phyloP scores from a whole-genome alignment of 306 rosid species.

The Inga leiocalycina region DNA sequence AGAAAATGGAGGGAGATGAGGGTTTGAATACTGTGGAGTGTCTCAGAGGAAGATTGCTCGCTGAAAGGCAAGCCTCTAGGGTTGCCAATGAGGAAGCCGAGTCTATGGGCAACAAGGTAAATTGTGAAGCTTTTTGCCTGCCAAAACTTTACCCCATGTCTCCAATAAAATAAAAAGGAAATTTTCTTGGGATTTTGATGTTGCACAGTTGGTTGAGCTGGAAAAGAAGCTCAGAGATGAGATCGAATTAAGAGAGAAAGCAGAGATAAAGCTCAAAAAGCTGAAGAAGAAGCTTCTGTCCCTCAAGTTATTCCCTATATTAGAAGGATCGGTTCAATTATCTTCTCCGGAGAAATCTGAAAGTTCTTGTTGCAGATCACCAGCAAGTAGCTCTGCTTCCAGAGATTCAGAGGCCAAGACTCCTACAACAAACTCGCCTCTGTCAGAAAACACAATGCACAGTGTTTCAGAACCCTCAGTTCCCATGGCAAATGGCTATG shows the following conservation, averaged over 20 bases:
- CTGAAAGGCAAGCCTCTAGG: constrained; percentile 89
- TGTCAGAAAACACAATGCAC: constrained; percentile 29
- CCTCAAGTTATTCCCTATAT: constrained; percentile 40
- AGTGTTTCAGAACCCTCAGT: constrained; percentile 36
- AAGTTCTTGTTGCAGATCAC: constrained; percentile 50
- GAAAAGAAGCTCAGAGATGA: constrained; percentile 63
- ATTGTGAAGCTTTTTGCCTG: not conserved
- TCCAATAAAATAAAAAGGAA: constrained; percentile 1
- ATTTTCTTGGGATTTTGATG: not conserved
- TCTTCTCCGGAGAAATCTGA: constrained; percentile 52
- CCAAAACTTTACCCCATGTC: constrained; percentile 31
- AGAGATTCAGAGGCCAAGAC: constrained; percentile 46
- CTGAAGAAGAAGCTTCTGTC: constrained; percentile 66
- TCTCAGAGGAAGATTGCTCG: constrained; percentile 85
- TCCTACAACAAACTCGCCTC: constrained; percentile 27
- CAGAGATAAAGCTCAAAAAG: constrained; percentile 66
- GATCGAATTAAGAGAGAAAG: constrained; percentile 62
- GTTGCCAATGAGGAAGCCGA: constrained; percentile 68
- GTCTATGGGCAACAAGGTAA: constrained; percentile 58
- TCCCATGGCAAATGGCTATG: constrained; percentile 37
- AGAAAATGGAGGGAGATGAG: constrained; percentile 57
- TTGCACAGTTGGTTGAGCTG: constrained; percentile 61
- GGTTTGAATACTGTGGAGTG: constrained; percentile 66
- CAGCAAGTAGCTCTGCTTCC: constrained; percentile 40
- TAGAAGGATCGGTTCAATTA: constrained; percentile 47